Base-by-base conservation (phyloP, 805 yeast species). In the Teunomyces tritomae region DNA sequence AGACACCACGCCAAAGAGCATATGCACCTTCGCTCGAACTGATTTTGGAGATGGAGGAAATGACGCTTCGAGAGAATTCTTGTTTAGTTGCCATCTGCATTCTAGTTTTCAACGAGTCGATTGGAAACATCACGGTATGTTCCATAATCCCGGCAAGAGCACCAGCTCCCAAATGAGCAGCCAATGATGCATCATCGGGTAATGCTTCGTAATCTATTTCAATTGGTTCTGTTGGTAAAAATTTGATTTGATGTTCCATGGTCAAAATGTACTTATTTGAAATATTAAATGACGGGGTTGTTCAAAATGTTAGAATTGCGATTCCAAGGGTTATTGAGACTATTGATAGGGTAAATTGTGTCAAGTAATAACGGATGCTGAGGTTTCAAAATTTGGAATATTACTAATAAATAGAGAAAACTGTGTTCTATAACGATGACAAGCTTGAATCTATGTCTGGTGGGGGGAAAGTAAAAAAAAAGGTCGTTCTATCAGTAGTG, bases 81-180 rank as follows among this genome's bases (percentile, higher is more conserved):
- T 49, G 64, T 20, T 39, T 28, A 11, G 47, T 57, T n/a, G 54
- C 44, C 45, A 85, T 82, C 65, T 92, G 99, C 92, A 92, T 89
- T 61, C 99, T 76, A 5, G 98, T 94, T 73, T 92, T 92, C 57
- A 92, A 79, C n/a, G 96, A 92, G 65, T 92, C 99, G 35, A 92
- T 83, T 1, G 99, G 99, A 64, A 84, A 92, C 97, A 92, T 89
- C 39, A 92, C 89, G 1, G 96, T 84, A 68, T 92, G 99, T 65
- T 92, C 99, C 97, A 92, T 89, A 48, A 94, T 89, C 26, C 99
- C 99, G n/a, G 99, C 98, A 70, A 90, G 88, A 0, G 97, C 98
- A 8, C 99, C 99, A 1, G 98, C 98, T 9, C 82, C 63, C 51
- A 92, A 76, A 63, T 91, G 96, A 3, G 96, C 88, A 4, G 82